Evolutionary conservation across 371 early-diverging fungal species (phyloP).

Genomic region (Actinomortierella wolfii): DNA sequence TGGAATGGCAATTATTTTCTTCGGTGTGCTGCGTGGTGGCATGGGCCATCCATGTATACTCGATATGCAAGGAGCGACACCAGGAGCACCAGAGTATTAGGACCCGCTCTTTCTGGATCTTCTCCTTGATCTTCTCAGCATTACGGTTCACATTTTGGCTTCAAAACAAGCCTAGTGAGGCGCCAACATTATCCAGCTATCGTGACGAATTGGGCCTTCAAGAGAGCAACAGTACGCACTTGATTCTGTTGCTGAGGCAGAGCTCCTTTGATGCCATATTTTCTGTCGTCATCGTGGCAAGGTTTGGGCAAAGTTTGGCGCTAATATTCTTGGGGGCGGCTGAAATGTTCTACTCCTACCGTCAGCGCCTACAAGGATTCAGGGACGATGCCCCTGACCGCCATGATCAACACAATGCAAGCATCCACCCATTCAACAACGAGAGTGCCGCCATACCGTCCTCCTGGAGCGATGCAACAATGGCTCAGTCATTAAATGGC

Average conservation of each 20-base stretch:
- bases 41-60: constrained; percentile 20
- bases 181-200: no score
- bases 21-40: constrained; percentile 26
- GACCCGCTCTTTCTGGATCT: constrained; percentile 28
- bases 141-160: constrained; percentile 25
- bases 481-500: constrained; percentile 5
- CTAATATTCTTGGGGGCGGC: no score
- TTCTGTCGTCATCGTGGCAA: constrained; percentile 10
- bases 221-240: not conserved
- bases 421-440: not conserved
- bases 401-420: constrained; percentile 3
- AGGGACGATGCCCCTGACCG: no score
- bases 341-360: no score
- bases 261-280: not conserved
- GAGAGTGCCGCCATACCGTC: constrained; percentile 10
- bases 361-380: no score
- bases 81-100: constrained; percentile 12
- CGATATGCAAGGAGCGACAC: constrained; percentile 19
- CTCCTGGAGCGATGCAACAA: constrained; percentile 15
- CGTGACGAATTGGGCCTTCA: no score
- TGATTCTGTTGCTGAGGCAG: not conserved
- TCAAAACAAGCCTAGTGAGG: not conserved
- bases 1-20: constrained; percentile 21
- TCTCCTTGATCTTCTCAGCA: constrained; percentile 21
- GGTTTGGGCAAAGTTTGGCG: constrained; percentile 5